Conservation (phyloP, 2,329 filamentous ascomycete species). For the Aspergillus nomiae region DNA sequence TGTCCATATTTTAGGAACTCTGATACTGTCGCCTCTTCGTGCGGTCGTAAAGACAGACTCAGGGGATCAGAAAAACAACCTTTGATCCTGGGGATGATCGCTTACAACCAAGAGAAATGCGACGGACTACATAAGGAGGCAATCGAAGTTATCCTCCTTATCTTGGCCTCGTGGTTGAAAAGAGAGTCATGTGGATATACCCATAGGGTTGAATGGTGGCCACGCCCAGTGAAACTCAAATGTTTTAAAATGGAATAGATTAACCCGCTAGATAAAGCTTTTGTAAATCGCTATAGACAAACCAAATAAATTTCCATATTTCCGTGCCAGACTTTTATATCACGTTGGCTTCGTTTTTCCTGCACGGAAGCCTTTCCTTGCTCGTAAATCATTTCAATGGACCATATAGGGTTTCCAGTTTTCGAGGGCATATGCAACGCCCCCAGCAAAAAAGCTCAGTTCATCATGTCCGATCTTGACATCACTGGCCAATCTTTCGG, state of each 20-base stretch:
- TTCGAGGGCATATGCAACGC: constrained; percentile 36
- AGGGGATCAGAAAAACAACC: not conserved
- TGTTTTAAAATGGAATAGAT: not conserved
- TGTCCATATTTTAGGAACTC: not conserved
- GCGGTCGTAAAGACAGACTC: not conserved
- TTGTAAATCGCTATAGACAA: not conserved
- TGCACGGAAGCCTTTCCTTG: not conserved
- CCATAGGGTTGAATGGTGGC: not conserved
- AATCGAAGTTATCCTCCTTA: too few relatives aligned
- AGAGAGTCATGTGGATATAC: not conserved
- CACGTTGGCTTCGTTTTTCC: not conserved
- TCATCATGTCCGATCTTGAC: constrained; percentile 39
- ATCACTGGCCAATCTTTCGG: constrained; percentile 34
- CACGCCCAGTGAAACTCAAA: not conserved
- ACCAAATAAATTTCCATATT: not conserved
- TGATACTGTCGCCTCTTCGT: not conserved
- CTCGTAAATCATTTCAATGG: constrained; percentile 6
- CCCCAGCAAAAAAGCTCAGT: constrained; percentile 43
- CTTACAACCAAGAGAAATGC: not conserved
- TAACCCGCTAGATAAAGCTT: constrained; percentile 5
- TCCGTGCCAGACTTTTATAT: not conserved
- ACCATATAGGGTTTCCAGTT: constrained; percentile 18
- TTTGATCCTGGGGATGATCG: not conserved
- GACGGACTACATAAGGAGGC: not conserved
- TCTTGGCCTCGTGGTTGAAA: not conserved